Conservation (phyloP, 148 eudicot genomes). For the Polygonum aviculare region DNA sequence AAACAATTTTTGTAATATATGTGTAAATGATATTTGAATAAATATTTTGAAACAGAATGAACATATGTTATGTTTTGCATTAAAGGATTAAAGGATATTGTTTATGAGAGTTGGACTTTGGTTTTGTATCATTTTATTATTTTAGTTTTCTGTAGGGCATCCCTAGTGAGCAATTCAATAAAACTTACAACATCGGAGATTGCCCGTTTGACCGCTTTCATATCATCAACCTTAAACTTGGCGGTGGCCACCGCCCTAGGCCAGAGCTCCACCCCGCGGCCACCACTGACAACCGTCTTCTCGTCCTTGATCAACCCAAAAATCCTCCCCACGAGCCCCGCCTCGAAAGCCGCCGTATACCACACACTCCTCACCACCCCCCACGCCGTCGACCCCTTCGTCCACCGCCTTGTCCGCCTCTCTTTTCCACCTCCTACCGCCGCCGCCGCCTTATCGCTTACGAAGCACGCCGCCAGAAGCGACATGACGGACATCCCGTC, state of each 20-base stretch:
- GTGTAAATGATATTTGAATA: no score
- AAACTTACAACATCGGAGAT: conserved; percentile 46
- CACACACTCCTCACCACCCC: conserved; percentile 28
- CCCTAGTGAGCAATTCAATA: neutral
- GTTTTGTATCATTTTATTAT: no score
- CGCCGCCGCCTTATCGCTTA: neutral
- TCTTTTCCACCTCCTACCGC: neutral
- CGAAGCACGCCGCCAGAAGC: conserved; percentile 19
- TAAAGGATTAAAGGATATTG: no score
- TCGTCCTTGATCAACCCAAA: conserved; percentile 45
- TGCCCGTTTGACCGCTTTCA: conserved; percentile 50
- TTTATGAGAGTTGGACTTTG: no score
- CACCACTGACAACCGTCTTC: conserved; percentile 54
- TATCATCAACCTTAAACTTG: conserved; percentile 49
- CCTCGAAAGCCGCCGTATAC: conserved; percentile 34
- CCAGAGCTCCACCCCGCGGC: conserved; percentile 78
- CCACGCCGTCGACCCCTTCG: conserved; percentile 18
- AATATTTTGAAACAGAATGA: no score
- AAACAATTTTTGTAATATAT: no score
- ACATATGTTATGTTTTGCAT: no score
- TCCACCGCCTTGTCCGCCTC: conserved; percentile 11
- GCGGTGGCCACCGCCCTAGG: conserved; percentile 55
- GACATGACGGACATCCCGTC: conserved; percentile 77
- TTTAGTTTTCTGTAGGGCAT: no score
- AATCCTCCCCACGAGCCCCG: conserved; percentile 33